Percentiles rank a stretch among this genome's conserved stretches.
These are phyloP conservation scores for Penicillium herquei DNA, from an alignment of 495 filamentous ascomycete species.

Conservation along the genomic window DNA sequence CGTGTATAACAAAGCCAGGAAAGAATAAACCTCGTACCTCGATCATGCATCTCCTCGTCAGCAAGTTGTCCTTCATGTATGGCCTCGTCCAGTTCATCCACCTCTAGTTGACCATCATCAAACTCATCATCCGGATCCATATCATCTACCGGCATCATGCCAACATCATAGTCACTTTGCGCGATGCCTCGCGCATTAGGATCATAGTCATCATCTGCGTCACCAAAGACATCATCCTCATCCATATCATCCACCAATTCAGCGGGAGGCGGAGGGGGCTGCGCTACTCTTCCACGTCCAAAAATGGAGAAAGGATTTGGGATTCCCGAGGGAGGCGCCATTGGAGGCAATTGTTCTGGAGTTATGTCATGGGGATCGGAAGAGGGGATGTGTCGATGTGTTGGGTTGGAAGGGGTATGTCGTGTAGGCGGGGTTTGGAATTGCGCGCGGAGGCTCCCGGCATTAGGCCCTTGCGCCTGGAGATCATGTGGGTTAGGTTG, in stretches of 20 bases:
- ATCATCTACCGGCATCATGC: conserved; percentile 14
- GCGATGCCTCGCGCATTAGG: conserved; percentile 9
- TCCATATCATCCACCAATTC: conserved; percentile 10
- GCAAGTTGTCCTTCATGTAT: conserved; percentile 7
- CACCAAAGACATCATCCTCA: conserved; percentile 11
- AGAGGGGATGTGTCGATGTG: conserved; percentile 33
- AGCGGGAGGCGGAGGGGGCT: conserved; percentile 12
- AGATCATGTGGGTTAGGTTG: conserved; percentile 20
- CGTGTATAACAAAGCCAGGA: neutral
- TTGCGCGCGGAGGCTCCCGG: conserved; percentile 23
- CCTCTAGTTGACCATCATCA: conserved; percentile 23
- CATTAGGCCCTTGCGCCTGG: conserved; percentile 7
- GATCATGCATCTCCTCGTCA: conserved; percentile 41
- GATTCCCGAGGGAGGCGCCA: conserved; percentile 23
- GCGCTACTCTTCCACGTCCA: conserved; percentile 25
- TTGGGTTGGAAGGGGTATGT: conserved; percentile 30
- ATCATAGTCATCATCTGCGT: conserved; percentile 14
- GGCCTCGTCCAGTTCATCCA: conserved; percentile 39
- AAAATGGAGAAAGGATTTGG: conserved; percentile 36
- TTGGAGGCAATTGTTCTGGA: conserved; percentile 19
- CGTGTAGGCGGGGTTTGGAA: conserved; percentile 40
- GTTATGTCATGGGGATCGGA: conserved; percentile 25
- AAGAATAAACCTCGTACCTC: conserved; percentile 23
- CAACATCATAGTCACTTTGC: conserved; percentile 11
- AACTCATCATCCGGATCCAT: conserved; percentile 16